Evolutionary conservation across 2,329 filamentous ascomycete genomes (phyloP), one percentile per base, ranked within the genome.

Genomic region (Diaporthe eres): DNA sequence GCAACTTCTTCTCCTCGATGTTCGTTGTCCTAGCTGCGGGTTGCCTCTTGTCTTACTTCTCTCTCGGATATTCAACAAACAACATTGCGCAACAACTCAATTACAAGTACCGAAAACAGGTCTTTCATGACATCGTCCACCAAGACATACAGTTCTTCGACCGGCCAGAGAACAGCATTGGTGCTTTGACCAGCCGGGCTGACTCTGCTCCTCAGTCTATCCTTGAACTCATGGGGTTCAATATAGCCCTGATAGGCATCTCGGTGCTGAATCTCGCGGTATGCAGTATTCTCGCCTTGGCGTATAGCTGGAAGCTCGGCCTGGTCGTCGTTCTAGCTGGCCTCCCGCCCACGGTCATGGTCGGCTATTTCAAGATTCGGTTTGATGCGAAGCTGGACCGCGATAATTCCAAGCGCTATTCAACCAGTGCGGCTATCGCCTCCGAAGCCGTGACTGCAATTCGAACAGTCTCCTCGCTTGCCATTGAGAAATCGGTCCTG

Each of bases 181-280:
- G 44, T 51, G 42, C 61, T 25, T 3, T 67, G 22, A 25, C 28
- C 44, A 67, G 28, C 44, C 44, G 28, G 17, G 61, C 44, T 28
- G 42, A 67, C 19, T 67, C 51, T 47, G 82, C 85, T 3, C 83
- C 85, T 3, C 83, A 85, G 74, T 78, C 82, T 3, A 81, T 87
- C 55, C 78, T 85, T n/a, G 85, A 86, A 76, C 82, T 87, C 1
- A 86, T 86, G 84, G 84, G 85, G 1, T 83, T 84, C 76, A 87
- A 85, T 53, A 79, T 87, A 34, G 84, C 80, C 0, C 81, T 87
- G 3, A 83, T 87, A 39, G n/a, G 85, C 13, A 83, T 85, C 47
- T 80, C 83, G 1, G 76, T 84, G 0, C 76, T 87, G 34, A 86
- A 85, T 47, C 77, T 87, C 19, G 73, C 81, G 19, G 81, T 83